Conservation (phyloP, 257 asterid species). For the Craterostigma plantagineum region DNA sequence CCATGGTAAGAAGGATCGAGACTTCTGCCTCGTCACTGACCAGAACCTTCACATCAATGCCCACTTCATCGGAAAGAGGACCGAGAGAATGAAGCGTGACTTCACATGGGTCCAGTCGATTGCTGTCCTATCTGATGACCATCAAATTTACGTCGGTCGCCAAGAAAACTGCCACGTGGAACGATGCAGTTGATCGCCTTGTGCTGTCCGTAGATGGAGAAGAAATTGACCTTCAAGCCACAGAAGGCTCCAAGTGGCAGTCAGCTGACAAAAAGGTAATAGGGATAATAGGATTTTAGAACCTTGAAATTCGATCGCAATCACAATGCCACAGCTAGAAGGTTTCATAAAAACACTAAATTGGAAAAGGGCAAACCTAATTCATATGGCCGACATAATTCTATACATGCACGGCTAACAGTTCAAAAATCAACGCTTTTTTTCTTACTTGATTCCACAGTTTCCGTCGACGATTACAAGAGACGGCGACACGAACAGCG, state of each 20-base stretch:
- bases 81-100: conserved; percentile 53
- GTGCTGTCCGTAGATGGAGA: conserved; percentile 30
- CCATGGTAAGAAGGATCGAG: conserved; percentile 54
- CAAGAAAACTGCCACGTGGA: conserved; percentile 50
- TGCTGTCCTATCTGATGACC: conserved; percentile 53
- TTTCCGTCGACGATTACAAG: conserved; percentile 23
- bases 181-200: conserved; percentile 32
- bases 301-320: too few species aligned
- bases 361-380: too few species aligned
- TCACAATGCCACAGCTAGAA: too few species aligned
- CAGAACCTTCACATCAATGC: conserved; percentile 68
- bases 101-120: conserved; percentile 96
- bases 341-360: too few species aligned
- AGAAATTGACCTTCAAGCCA: conserved; percentile 18
- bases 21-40: conserved; percentile 64
- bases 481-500: conserved; percentile 26
- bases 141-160: conserved; percentile 43
- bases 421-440: too few species aligned
- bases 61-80: conserved; percentile 60
- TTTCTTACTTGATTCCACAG: conserved; percentile 8
- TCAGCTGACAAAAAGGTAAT: too few species aligned
- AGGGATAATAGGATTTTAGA: too few species aligned
- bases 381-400: too few species aligned
- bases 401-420: too few species aligned
- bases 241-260: conserved; percentile 31